Conservation (phyloP, 2,329 filamentous ascomycete genomes). For the Sphaceloma murrayae region DNA sequence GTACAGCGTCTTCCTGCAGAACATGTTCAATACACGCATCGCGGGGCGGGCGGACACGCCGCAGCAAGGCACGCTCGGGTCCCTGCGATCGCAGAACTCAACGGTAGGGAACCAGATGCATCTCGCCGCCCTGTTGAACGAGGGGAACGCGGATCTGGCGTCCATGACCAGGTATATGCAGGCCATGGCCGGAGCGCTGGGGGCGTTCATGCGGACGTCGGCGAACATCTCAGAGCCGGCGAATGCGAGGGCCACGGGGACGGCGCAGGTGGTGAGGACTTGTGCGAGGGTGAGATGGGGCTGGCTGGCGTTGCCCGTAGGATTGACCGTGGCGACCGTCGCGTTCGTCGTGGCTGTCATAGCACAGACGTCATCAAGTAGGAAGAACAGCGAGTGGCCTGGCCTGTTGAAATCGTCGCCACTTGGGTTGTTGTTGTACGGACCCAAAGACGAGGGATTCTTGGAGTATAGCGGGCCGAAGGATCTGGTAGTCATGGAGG, state of each 20-base stretch:
- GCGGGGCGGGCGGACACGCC: neutral
- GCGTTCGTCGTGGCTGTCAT: conserved; percentile 3
- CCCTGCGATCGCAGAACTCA: neutral
- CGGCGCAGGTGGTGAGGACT: conserved; percentile 7
- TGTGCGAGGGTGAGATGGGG: conserved; percentile 9
- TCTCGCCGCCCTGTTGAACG: conserved; percentile 7
- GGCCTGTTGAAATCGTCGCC: conserved; percentile 12
- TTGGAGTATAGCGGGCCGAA: conserved; percentile 5
- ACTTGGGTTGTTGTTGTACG: conserved; percentile 9
- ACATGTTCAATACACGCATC: neutral
- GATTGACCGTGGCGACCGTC: conserved; percentile 1
- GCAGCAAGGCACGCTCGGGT: neutral
- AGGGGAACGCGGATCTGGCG: neutral
- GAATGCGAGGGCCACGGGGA: neutral
- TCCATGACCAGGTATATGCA: conserved; percentile 1
- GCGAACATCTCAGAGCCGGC: neutral
- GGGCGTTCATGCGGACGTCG: conserved; percentile 4
- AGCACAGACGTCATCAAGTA: neutral
- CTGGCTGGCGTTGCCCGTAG: conserved; percentile 5
- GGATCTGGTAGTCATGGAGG: conserved; percentile 2
- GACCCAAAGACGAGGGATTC: neutral
- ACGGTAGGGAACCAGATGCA: conserved; percentile 9
- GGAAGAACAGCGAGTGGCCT: conserved; percentile 1
- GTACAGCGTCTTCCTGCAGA: neutral
- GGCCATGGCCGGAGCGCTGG: conserved; percentile 1